Evolutionary conservation across 768 basidiomycete species (phyloP).

Genomic region (Agaricus sinodeliciosus): DNA sequence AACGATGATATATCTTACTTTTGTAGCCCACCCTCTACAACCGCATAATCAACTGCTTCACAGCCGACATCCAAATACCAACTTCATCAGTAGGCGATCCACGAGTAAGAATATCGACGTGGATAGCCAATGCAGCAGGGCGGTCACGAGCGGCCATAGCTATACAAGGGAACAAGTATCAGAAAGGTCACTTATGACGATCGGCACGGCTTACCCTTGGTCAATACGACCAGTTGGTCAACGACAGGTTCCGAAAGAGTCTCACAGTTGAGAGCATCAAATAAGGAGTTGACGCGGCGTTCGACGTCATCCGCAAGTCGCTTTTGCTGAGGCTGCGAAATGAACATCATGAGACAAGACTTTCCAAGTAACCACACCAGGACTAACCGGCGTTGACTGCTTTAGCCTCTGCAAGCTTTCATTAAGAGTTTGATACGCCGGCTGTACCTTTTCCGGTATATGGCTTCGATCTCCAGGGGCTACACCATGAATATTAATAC

Average conservation of each 20-base stretch:
- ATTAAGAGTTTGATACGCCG: constrained; percentile 61
- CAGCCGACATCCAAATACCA: constrained; percentile 79
- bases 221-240: constrained; percentile 64
- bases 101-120: constrained; percentile 78
- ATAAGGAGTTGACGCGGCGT: constrained; percentile 76
- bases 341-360: neutral
- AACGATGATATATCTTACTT: constrained; percentile 5
- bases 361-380: constrained; percentile 1
- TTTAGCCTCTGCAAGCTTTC: constrained; percentile 60
- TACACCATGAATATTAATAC: constrained; percentile 23
- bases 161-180: constrained; percentile 20
- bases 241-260: constrained; percentile 66
- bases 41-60: constrained; percentile 82
- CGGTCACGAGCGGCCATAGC: constrained; percentile 81
- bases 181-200: neutral
- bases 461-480: constrained; percentile 91
- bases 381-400: constrained; percentile 68
- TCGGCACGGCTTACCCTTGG: constrained; percentile 47
- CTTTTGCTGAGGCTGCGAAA: constrained; percentile 66
- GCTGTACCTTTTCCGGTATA: constrained; percentile 64
- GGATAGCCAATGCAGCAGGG: constrained; percentile 70
- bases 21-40: constrained; percentile 29
- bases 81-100: constrained; percentile 82
- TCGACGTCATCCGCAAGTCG: constrained; percentile 84
- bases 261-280: constrained; percentile 89